Evolutionary conservation across 192 early-diverging fungal genomes (phyloP).

Genomic region (Entomortierella chlamydospora): DNA sequence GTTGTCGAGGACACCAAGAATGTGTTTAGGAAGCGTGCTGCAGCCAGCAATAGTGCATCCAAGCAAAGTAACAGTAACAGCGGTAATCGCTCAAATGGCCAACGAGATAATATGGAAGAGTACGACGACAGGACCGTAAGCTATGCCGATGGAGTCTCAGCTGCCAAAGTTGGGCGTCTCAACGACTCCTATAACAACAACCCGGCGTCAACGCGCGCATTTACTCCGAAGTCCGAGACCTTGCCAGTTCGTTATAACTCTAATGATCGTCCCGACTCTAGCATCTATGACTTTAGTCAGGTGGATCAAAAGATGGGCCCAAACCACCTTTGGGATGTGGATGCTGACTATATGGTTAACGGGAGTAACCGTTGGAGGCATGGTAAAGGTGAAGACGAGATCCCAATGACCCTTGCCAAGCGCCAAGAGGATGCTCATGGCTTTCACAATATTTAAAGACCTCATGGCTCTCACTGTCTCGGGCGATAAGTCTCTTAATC

Average conservation of each 20-base stretch:
- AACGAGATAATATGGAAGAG: not conserved
- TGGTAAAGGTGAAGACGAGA: constrained; percentile 36
- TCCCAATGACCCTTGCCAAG: constrained; percentile 42
- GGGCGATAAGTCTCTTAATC: too few species aligned
- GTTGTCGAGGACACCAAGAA: constrained; percentile 49
- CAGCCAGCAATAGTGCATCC: constrained; percentile 12
- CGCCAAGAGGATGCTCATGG: constrained; percentile 21
- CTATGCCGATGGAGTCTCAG: constrained; percentile 32
- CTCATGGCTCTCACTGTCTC: too few species aligned
- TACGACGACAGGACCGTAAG: constrained; percentile 11
- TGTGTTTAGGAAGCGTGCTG: constrained; percentile 47
- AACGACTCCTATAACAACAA: not conserved
- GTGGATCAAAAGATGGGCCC: constrained; percentile 6
- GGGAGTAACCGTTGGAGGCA: constrained; percentile 22
- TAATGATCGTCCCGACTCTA: not conserved
- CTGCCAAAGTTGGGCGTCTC: constrained; percentile 3
- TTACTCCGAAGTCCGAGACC: constrained; percentile 11
- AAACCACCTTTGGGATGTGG: constrained; percentile 29
- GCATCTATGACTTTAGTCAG: constrained; percentile 25
- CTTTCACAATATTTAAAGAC: too few species aligned
- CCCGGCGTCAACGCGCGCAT: constrained; percentile 29
- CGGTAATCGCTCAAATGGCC: not conserved
- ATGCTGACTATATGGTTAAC: constrained; percentile 31
- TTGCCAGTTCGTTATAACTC: constrained; percentile 32
- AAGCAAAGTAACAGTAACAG: constrained; percentile 17